Conservation (phyloP, 148 eudicot genomes). For the Selenicereus undatus region DNA sequence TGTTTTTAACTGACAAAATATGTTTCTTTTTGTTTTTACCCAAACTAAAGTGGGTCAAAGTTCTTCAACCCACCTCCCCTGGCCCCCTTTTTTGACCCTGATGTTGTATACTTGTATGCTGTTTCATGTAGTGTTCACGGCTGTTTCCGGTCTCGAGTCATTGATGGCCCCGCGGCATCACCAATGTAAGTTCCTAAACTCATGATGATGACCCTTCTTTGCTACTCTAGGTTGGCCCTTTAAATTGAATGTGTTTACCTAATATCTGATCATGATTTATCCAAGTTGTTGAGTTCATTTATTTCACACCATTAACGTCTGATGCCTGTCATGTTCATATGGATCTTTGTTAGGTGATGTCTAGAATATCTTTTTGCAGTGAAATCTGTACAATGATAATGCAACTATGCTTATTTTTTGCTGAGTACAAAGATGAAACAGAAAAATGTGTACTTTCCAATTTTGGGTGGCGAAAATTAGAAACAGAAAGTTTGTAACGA, state of each 20-base stretch:
- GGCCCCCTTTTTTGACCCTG: neutral
- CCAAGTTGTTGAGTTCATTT: slow-evolving; percentile 3
- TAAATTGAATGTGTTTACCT: neutral
- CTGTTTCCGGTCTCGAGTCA: slow-evolving; percentile 90
- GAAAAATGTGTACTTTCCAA: no score
- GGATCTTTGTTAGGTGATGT: no score
- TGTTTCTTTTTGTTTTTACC: neutral
- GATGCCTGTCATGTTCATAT: no score
- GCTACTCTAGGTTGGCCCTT: neutral
- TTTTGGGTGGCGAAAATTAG: no score
- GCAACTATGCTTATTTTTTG: no score
- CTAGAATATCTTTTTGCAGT: no score
- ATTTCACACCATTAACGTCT: neutral
- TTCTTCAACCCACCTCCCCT: neutral
- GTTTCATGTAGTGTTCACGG: slow-evolving; percentile 66
- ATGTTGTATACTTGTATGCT: slow-evolving; percentile 15
- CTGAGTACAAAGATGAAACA: no score
- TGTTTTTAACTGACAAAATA: neutral
- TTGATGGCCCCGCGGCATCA: slow-evolving; percentile 74
- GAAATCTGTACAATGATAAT: no score
- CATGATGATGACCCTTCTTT: neutral
- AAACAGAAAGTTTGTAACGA: no score
- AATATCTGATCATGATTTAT: neutral
- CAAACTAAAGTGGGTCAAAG: no score
- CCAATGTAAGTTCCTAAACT: slow-evolving; percentile 54